Evolutionary conservation across 2,329 filamentous ascomycete genomes (phyloP).

Genomic region (Alternaria conjuncta): DNA sequence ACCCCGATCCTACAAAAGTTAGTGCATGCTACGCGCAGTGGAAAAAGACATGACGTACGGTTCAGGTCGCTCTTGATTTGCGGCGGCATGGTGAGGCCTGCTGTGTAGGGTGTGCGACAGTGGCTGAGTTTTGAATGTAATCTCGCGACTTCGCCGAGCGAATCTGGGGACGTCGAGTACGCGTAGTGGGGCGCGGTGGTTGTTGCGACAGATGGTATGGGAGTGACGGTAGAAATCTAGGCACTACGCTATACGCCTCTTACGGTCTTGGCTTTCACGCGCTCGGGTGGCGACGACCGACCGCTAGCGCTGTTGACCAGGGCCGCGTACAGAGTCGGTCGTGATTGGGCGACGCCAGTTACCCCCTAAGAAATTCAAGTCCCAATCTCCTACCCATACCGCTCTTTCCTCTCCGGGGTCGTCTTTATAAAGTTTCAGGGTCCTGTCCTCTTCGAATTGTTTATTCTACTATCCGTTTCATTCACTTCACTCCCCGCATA

Average conservation of each 20-base stretch:
- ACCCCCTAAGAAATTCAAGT: constrained; percentile 19
- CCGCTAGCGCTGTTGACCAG: constrained; percentile 14
- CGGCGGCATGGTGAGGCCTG: constrained; percentile 68
- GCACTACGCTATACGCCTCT: constrained; percentile 11
- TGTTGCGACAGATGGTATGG: constrained; percentile 7
- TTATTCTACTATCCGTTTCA: constrained; percentile 3
- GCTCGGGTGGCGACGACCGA: constrained; percentile 14
- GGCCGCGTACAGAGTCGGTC: constrained; percentile 19
- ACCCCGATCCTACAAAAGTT: constrained; percentile 59
- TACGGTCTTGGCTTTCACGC: constrained; percentile 15
- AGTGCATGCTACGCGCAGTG: not conserved
- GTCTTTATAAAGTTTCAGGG: constrained; percentile 20
- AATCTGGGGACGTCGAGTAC: constrained; percentile 19
- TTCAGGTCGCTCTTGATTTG: constrained; percentile 98
- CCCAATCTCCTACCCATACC: constrained; percentile 35
- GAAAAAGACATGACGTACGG: constrained; percentile 61
- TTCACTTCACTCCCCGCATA: constrained; percentile 3
- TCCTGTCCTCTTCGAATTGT: constrained; percentile 24
- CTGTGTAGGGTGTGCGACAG: not conserved
- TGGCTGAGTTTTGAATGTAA: not conserved
- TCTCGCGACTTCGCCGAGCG: not conserved
- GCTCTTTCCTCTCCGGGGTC: constrained; percentile 30
- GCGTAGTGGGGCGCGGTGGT: constrained; percentile 19
- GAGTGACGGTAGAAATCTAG: constrained; percentile 27
- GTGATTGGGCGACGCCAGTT: constrained; percentile 20